Evolutionary conservation across 2,329 filamentous ascomycete genomes (phyloP).

Genomic region (Diaporthe destruens): DNA sequence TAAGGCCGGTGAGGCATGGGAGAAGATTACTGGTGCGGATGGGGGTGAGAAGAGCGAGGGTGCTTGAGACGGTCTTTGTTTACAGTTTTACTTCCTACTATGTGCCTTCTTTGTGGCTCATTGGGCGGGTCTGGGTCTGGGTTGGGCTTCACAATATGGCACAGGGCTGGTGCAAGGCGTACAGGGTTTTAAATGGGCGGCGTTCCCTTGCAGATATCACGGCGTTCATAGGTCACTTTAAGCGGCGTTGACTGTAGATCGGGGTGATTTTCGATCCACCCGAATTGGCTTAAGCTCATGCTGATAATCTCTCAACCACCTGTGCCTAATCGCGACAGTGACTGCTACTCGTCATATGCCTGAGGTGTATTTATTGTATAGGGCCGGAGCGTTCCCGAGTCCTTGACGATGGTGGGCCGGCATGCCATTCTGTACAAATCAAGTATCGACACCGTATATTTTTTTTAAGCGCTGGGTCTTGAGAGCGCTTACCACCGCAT

Average conservation of each 20-base stretch:
- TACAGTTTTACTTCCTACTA: neutral
- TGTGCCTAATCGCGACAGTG: too few species aligned
- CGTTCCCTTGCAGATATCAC: neutral
- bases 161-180: slow-evolving; percentile 26
- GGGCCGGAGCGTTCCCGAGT: too few species aligned
- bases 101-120: neutral
- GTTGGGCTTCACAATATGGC: slow-evolving; percentile 5
- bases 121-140: neutral
- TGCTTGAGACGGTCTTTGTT: neutral
- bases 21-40: slow-evolving; percentile 54
- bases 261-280: neutral
- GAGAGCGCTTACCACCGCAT: too few species aligned
- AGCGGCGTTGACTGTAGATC: neutral
- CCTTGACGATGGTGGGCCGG: too few species aligned
- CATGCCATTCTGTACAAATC: too few species aligned
- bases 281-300: too few species aligned
- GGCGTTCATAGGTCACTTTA: neutral
- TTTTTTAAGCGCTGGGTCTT: too few species aligned
- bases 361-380: too few species aligned
- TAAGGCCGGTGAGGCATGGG: slow-evolving; percentile 61
- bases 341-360: too few species aligned
- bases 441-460: too few species aligned
- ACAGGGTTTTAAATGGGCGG: neutral
- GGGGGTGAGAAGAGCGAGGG: slow-evolving; percentile 3
- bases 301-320: too few species aligned